phyloP scores from a whole-genome alignment of 2,329 filamentous ascomycete genomes.

The Fusarium fujikuroi region DNA sequence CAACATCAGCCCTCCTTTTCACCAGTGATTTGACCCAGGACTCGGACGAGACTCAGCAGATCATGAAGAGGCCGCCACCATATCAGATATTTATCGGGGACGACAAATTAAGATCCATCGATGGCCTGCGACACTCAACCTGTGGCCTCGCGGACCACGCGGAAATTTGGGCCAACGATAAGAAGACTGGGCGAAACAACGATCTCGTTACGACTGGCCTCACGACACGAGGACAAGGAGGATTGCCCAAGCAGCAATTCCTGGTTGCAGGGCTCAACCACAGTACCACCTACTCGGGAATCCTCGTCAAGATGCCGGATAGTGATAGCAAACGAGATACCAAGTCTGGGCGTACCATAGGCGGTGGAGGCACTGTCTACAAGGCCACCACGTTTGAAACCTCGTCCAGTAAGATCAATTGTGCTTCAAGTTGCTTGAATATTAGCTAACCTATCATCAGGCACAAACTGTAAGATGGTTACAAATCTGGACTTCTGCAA shows the following conservation, averaged over 20 bases:
- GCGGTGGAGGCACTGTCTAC: conserved; percentile 83
- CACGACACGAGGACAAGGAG: conserved; percentile 73
- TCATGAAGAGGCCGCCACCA: conserved; percentile 64
- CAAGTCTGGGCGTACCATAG: conserved; percentile 57
- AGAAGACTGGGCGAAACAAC: conserved; percentile 59
- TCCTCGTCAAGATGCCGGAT: conserved; percentile 71
- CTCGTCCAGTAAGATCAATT: conserved; percentile 71
- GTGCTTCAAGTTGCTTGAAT: background rate
- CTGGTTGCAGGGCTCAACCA: conserved; percentile 80
- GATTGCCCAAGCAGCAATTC: conserved; percentile 86
- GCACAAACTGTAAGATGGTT: conserved; percentile 85
- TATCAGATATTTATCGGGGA: conserved; percentile 84
- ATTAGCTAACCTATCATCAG: conserved; percentile 51
- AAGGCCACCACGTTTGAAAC: conserved; percentile 78
- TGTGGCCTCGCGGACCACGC: conserved; percentile 79
- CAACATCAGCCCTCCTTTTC: conserved; percentile 78
- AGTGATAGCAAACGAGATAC: conserved; percentile 55
- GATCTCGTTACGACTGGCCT: conserved; percentile 69
- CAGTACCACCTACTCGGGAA: conserved; percentile 76
- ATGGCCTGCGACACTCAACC: conserved; percentile 80
- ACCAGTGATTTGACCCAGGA: conserved; percentile 77
- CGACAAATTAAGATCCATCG: conserved; percentile 65
- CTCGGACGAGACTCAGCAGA: conserved; percentile 63
- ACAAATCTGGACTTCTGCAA: conserved; percentile 90
- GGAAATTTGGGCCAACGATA: conserved; percentile 65